Evolutionary conservation across 768 basidiomycete species (phyloP), one percentile per base, ranked within the genome.

Genomic region (Ephemerocybe angulata): DNA sequence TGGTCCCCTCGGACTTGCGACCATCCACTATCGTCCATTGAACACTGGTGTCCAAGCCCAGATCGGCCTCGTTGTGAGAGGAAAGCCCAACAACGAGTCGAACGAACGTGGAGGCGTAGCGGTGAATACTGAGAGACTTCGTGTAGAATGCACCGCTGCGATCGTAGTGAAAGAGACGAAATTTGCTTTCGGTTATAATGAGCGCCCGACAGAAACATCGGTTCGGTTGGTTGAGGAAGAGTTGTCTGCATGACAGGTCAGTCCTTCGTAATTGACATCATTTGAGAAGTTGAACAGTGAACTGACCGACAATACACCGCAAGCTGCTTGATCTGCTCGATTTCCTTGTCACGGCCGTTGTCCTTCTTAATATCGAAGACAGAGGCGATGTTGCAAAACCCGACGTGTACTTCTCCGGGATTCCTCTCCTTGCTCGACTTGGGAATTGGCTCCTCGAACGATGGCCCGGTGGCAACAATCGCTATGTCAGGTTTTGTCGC

Each of bases 151-250:
- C 40, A 4, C 52, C 52, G 40, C 19, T n/a, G 17, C 52, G 21
- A 28, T 53, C 52, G 40, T 12, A 53, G 15, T 53, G 52, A 5
- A 53, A 12, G 4, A 53, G 21, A 11, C 52, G 52, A 29, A 42
- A 10, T 3, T 22, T 19, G 3, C 3, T 53, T 13, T 30, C 29
- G 22, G 40, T 42, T 12, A 53, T 8, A 40, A 43, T 12, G 41
- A 53, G 40, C 17, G 6, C 24, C n/a, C 52, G 28, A 17, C 24
- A 24, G 29, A 42, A 53, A 3, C 17, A 8, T 7, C 52, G 28
- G 24, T 42, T 43, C n/a, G 52, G 41, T 30, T 53, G 52, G 6
- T 43, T 5, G 5, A 17, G 7, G n/a, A 41, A 41, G 7, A 41
- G 15, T 6, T 5, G 38, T 41, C 38, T 41, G 38, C 17, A 28